Evolutionary conservation across 2,329 filamentous ascomycete species (phyloP), one percentile per base, ranked within the genome.

Genomic region (Colletotrichum navitas): DNA sequence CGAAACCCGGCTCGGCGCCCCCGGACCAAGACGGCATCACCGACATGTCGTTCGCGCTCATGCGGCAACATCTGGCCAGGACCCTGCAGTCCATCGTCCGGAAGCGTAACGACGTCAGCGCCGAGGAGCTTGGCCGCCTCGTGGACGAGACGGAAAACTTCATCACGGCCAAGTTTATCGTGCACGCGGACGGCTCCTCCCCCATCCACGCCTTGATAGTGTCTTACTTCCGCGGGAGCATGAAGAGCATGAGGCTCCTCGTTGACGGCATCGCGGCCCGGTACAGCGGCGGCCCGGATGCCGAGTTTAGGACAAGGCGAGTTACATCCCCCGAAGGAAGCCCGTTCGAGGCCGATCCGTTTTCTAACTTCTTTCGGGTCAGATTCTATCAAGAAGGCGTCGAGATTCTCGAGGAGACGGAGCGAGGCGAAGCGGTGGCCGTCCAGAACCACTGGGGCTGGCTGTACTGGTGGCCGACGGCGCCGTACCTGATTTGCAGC

Each of bases 21-120:
- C 26, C 24, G 2, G 74, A 75, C 26, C 63, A 56, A 5, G 73
- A 74, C 14, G 74, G 74, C 6, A 71, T 75, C 21, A 75, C 74
- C 24, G 74, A 74, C 18, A 75, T 74, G 74, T 66, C 74, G 2
- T 75, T 75, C 51, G 70, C 66, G 0, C 59, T 74, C 6, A 58
- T 75, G 32, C 70, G 73, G 11, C 55, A 69, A 3, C 60, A 68
- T 14, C 51, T 72, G n/a, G 52, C 18, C 18, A 66, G 41, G 36
- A 68, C 71, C 2, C 61, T 62, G 52, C 63, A 66, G 6, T 64
- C 55, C 2, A n/a, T 72, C 3, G n/a, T 41, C 14, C 29, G 47
- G 10, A 71, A 41, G 39, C 60, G 41, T 41, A 74, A 61, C n/a
- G 56, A 61, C 18, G 43, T 51, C 8, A 51, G 21, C 49, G 59